A percentile compares a stretch with the other conserved stretches of the same genome.
Conservation (phyloP, 2,329 filamentous ascomycete genomes). For the Pseudocercospora macadamiae region DNA sequence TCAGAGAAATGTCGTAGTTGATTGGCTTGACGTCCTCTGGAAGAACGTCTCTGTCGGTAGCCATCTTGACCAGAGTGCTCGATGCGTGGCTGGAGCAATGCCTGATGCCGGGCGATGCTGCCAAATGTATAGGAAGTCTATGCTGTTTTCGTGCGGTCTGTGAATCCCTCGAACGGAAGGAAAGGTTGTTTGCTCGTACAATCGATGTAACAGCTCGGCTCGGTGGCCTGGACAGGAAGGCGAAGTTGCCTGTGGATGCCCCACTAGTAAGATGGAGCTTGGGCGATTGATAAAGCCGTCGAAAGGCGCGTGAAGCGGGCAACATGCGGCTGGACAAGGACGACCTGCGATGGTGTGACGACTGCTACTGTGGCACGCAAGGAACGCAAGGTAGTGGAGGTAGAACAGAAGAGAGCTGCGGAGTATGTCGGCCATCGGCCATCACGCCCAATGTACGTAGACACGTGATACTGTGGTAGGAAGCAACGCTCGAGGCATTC, state of each 20-base stretch:
- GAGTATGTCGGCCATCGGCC: background rate
- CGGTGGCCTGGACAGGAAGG: background rate
- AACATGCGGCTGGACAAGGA: background rate
- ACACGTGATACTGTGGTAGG: background rate
- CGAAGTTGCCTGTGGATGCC: background rate
- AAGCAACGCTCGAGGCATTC: background rate
- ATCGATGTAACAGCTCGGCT: conserved; percentile 1
- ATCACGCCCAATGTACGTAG: background rate
- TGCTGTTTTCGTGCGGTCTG: background rate
- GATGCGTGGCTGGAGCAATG: conserved; percentile 37
- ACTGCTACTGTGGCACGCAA: background rate
- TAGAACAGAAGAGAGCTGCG: too few relatives aligned
- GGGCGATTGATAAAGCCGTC: background rate
- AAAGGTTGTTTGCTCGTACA: background rate
- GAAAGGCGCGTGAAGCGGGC: background rate
- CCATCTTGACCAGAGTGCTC: conserved; percentile 44
- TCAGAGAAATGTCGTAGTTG: conserved; percentile 84
- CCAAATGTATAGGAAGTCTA: background rate
- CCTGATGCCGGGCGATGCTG: conserved; percentile 13
- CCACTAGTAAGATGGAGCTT: conserved; percentile 2
- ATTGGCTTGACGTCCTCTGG: conserved; percentile 69
- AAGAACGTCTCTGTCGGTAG: conserved; percentile 51
- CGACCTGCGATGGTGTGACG: background rate
- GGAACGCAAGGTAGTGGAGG: too few relatives aligned
- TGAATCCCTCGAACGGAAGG: background rate